These are phyloP conservation scores for Naganishia vaughanmartiniae DNA, from an alignment of 768 basidiomycete genomes.

Conservation along the genomic window DNA sequence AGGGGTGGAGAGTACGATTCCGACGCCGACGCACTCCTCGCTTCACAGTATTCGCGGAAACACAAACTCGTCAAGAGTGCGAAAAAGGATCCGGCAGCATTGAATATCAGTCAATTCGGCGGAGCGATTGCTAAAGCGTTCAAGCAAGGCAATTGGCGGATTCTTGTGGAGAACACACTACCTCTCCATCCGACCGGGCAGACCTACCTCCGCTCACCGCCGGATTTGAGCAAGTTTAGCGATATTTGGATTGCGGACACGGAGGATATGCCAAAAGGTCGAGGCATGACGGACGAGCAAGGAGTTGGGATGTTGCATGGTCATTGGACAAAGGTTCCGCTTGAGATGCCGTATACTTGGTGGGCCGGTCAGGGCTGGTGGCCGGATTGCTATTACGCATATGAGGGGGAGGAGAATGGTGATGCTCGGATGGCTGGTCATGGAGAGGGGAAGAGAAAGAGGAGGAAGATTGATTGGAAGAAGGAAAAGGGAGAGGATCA, in stretches of 20 bases:
- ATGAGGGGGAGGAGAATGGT: slow-evolving; percentile 3
- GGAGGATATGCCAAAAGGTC: neutral
- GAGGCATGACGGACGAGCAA: neutral
- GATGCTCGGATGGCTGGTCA: slow-evolving; percentile 3
- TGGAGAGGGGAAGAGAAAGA: slow-evolving; percentile 9
- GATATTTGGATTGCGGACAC: slow-evolving; percentile 17
- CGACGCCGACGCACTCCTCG: slow-evolving; percentile 10
- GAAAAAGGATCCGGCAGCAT: neutral
- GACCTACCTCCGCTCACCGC: slow-evolving; percentile 13
- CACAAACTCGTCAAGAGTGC: slow-evolving; percentile 1
- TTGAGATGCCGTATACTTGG: slow-evolving; percentile 37
- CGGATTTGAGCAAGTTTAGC: slow-evolving; percentile 24
- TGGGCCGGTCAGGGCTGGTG: slow-evolving; percentile 51
- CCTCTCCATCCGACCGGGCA: slow-evolving; percentile 21
- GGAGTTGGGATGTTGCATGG: slow-evolving; percentile 5
- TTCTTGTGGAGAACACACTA: slow-evolving; percentile 16
- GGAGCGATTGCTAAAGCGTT: slow-evolving; percentile 20
- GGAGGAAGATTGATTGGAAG: slow-evolving; percentile 25
- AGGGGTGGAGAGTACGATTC: neutral
- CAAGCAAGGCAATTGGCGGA: slow-evolving; percentile 22
- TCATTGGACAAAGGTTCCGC: slow-evolving; percentile 14
- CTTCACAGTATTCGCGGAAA: neutral
- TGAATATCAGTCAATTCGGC: slow-evolving; percentile 6
- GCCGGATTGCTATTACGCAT: slow-evolving; percentile 40
- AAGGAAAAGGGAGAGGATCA: slow-evolving; percentile 28